Percentiles rank a stretch among this genome's conserved stretches.
phyloP scores from a whole-genome alignment of 352 stramenopile genomes.

The Phytophthora brassicae region DNA sequence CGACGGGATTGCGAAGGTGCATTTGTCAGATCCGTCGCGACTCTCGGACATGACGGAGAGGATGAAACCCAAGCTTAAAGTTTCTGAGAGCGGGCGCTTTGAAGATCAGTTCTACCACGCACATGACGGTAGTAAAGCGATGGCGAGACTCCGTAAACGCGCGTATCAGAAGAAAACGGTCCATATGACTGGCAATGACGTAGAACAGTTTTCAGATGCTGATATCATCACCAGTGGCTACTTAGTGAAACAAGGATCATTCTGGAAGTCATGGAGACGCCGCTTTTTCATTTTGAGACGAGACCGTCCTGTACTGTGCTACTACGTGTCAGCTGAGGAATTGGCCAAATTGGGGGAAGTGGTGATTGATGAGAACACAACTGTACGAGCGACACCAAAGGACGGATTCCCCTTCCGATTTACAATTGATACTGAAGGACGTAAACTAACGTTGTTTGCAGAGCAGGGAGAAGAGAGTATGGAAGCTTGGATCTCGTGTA shows the following conservation, averaged over 20 bases:
- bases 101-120: constrained; percentile 89
- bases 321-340: constrained; percentile 79
- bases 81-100: constrained; percentile 82
- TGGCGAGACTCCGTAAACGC: constrained; percentile 81
- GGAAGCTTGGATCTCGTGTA: constrained; percentile 65
- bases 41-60: constrained; percentile 30
- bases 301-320: constrained; percentile 72
- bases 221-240: constrained; percentile 83
- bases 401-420: constrained; percentile 68
- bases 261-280: constrained; percentile 86
- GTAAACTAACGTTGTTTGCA: constrained; percentile 73
- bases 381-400: constrained; percentile 46
- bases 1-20: constrained; percentile 20
- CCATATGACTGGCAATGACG: constrained; percentile 74
- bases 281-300: constrained; percentile 84
- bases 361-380: constrained; percentile 63
- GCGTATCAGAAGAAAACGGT: constrained; percentile 70
- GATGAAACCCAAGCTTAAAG: constrained; percentile 67
- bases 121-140: constrained; percentile 73
- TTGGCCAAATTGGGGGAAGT: constrained; percentile 85
- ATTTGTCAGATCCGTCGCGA: constrained; percentile 20
- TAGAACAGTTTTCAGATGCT: constrained; percentile 85
- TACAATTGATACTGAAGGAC: constrained; percentile 61
- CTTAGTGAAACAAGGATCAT: constrained; percentile 84
- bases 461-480: constrained; percentile 58